These are phyloP conservation scores for Sistotremastrum niveocremeum DNA, from an alignment of 768 basidiomycete genomes.

Conservation along the genomic window DNA sequence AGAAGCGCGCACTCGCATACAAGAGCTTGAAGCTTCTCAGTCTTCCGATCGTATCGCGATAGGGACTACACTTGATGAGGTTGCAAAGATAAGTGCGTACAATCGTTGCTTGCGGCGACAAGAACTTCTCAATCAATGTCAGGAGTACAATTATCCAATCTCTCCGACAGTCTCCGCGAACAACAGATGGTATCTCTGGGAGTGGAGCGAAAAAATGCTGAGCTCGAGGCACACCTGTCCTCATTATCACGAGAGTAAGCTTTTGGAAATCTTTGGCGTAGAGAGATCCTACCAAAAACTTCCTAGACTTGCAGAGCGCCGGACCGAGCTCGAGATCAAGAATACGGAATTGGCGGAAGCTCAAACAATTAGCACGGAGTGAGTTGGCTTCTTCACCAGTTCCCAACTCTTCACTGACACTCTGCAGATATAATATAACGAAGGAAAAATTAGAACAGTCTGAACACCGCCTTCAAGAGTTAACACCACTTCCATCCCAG, in stretches of 20 bases:
- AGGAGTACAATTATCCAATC: background rate
- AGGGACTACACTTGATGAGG: background rate
- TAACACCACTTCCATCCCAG: too few species aligned
- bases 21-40: conserved; percentile 2
- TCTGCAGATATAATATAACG: too few species aligned
- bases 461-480: too few species aligned
- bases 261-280: background rate
- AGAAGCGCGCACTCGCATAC: background rate
- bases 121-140: background rate
- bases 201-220: background rate
- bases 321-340: background rate
- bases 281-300: background rate
- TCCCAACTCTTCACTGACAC: too few species aligned
- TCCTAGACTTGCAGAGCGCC: background rate
- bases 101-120: background rate
- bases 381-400: too few species aligned
- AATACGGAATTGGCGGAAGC: background rate
- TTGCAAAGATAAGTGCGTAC: background rate
- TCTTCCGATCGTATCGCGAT: background rate
- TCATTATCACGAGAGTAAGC: background rate
- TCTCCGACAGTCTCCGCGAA: background rate
- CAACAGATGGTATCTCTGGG: conserved; percentile 2
- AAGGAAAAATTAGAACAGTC: too few species aligned
- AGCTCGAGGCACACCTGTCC: background rate
- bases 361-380: background rate